Conservation (phyloP, 495 filamentous ascomycete species). For the Talaromyces liani region DNA sequence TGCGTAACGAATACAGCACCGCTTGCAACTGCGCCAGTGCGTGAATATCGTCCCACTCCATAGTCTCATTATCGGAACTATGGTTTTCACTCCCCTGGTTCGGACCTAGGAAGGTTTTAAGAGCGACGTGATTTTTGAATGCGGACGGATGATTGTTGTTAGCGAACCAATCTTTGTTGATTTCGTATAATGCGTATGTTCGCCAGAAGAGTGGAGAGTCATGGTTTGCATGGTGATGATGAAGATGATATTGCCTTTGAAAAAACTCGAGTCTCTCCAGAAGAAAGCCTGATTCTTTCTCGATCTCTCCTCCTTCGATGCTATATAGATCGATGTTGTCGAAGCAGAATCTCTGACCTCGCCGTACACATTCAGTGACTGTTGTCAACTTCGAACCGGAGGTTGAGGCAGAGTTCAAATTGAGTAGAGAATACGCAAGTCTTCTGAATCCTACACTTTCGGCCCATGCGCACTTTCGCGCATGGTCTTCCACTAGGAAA, state of each 20-base stretch:
- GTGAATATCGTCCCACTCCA: slow-evolving; percentile 56
- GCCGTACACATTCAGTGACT: slow-evolving; percentile 42
- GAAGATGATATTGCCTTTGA: slow-evolving; percentile 8
- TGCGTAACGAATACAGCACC: slow-evolving; percentile 58
- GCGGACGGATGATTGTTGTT: slow-evolving; percentile 14
- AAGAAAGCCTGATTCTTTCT: slow-evolving; percentile 12
- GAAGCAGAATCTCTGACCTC: slow-evolving; percentile 30
- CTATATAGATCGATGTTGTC: slow-evolving; percentile 19
- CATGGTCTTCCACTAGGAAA: slow-evolving; percentile 49
- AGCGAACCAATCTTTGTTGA: slow-evolving; percentile 16
- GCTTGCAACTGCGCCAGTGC: slow-evolving; percentile 56
- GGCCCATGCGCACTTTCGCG: slow-evolving; percentile 57
- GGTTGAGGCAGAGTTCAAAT: slow-evolving; percentile 21
- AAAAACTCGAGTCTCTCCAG: slow-evolving; percentile 15
- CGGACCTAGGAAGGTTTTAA: background rate
- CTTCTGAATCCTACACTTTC: slow-evolving; percentile 42
- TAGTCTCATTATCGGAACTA: background rate
- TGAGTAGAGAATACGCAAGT: slow-evolving; percentile 53
- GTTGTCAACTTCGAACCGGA: slow-evolving; percentile 8
- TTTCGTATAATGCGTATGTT: slow-evolving; percentile 27
- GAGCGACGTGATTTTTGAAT: slow-evolving; percentile 17
- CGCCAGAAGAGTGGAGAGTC: slow-evolving; percentile 23
- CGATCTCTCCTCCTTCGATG: slow-evolving; percentile 12
- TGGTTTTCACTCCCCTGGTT: background rate
- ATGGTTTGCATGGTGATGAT: background rate